Conservation (phyloP, 805 yeast species). For the Gaillardinia entomophila region DNA sequence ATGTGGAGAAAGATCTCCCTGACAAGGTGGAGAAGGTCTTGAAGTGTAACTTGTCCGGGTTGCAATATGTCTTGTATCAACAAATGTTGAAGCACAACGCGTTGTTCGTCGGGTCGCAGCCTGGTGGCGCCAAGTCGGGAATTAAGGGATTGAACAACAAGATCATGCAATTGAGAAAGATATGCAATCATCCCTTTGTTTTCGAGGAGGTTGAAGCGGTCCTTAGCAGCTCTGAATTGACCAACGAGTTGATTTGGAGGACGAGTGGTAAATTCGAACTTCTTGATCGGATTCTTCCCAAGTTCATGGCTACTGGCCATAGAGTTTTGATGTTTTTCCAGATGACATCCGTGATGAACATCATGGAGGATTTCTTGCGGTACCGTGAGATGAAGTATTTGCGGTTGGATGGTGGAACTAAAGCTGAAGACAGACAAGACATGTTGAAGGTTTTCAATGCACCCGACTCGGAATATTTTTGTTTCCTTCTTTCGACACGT, state of each 20-base stretch:
- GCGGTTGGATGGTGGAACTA: slow-evolving; percentile 78
- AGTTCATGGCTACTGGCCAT: slow-evolving; percentile 69
- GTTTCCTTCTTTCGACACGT: slow-evolving; percentile 75
- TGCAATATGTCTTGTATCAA: slow-evolving; percentile 65
- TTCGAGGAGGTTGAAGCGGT: slow-evolving; percentile 76
- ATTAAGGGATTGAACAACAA: slow-evolving; percentile 75
- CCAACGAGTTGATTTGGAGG: slow-evolving; percentile 69
- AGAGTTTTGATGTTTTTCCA: slow-evolving; percentile 79
- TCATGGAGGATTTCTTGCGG: slow-evolving; percentile 79
- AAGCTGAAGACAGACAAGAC: slow-evolving; percentile 76
- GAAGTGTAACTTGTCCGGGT: slow-evolving; percentile 70
- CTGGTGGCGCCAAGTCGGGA: slow-evolving; percentile 58
- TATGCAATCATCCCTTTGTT: slow-evolving; percentile 84
- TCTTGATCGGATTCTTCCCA: slow-evolving; percentile 69
- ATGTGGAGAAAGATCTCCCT: slow-evolving; percentile 82
- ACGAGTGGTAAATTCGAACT: slow-evolving; percentile 77
- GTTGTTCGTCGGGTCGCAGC: slow-evolving; percentile 59
- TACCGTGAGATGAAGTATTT: slow-evolving; percentile 61
- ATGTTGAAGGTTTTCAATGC: slow-evolving; percentile 72
- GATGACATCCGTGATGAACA: slow-evolving; percentile 88
- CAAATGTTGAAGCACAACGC: slow-evolving; percentile 74
- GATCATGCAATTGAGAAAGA: slow-evolving; percentile 82
- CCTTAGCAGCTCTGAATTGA: slow-evolving; percentile 55
- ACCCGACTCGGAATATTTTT: slow-evolving; percentile 70
- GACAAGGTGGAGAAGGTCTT: slow-evolving; percentile 79